These are phyloP conservation scores for Aspergillus arachidicola DNA, from an alignment of 2,329 filamentous ascomycete genomes.

Conservation along the genomic window DNA sequence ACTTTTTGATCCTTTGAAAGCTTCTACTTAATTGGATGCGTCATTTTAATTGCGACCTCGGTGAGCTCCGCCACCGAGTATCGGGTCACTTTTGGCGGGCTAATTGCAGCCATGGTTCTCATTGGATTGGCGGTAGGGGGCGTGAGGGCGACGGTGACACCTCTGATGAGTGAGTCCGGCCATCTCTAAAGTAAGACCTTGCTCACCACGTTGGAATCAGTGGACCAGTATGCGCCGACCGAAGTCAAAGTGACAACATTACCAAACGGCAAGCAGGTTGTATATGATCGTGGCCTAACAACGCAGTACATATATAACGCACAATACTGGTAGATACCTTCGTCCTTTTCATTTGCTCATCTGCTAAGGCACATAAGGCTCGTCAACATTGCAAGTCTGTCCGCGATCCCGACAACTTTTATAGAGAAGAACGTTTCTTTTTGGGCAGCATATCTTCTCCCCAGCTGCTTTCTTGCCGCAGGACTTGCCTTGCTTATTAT, in stretches of 20 bases:
- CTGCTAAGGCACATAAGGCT: constrained; percentile 8
- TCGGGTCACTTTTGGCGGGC: constrained; percentile 22
- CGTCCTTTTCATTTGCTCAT: neutral
- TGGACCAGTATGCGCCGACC: constrained; percentile 37
- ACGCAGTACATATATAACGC: constrained; percentile 44
- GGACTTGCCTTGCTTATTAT: constrained; percentile 15
- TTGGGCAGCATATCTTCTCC: constrained; percentile 22
- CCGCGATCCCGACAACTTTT: constrained; percentile 17
- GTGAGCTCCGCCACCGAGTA: constrained; percentile 6
- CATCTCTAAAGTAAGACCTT: neutral
- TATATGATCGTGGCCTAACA: constrained; percentile 25
- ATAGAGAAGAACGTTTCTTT: constrained; percentile 23
- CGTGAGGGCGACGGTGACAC: constrained; percentile 34
- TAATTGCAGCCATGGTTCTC: constrained; percentile 35
- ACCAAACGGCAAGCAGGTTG: neutral
- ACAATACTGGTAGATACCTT: constrained; percentile 38
- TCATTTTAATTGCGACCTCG: constrained; percentile 30
- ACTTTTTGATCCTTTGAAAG: neutral
- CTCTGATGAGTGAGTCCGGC: constrained; percentile 34
- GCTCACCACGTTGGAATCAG: constrained; percentile 12
- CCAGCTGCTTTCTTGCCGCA: constrained; percentile 18
- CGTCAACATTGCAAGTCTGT: constrained; percentile 19
- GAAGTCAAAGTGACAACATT: constrained; percentile 14
- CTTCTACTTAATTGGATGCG: constrained; percentile 8
- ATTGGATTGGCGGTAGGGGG: constrained; percentile 45